Evolutionary conservation across 2,329 filamentous ascomycete genomes (phyloP).

Genomic region (Colletotrichum karsti): DNA sequence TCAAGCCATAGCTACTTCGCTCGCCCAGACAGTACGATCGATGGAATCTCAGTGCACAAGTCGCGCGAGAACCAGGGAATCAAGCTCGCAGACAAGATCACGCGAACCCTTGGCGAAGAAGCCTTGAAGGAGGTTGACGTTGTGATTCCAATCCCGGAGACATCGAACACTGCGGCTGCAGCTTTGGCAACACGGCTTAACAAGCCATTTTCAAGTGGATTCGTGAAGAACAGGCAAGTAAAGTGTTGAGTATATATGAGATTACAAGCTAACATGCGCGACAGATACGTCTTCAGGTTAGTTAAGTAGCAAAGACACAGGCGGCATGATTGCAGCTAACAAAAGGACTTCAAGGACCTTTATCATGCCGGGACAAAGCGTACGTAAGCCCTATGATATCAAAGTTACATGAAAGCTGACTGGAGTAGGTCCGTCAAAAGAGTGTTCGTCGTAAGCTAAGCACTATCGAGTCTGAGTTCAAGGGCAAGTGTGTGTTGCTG

Average conservation of each 20-base stretch:
- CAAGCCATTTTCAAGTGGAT: conserved; percentile 82
- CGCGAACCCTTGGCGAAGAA: conserved; percentile 72
- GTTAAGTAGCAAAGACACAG: background rate
- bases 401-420: conserved; percentile 33
- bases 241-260: too few species aligned
- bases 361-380: conserved; percentile 78
- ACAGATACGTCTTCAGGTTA: conserved; percentile 54
- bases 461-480: conserved; percentile 86
- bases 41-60: conserved; percentile 87
- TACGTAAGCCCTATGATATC: background rate
- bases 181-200: conserved; percentile 78
- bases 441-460: conserved; percentile 91
- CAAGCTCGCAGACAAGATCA: conserved; percentile 79
- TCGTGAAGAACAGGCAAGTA: conserved; percentile 87
- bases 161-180: conserved; percentile 82
- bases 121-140: conserved; percentile 81
- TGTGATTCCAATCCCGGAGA: conserved; percentile 80
- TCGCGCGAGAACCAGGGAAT: conserved; percentile 88
- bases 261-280: conserved; percentile 65
- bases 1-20: conserved; percentile 81
- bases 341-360: conserved; percentile 66
- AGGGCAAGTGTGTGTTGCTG: conserved; percentile 79
- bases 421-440: conserved; percentile 69
- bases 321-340: background rate
- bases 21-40: conserved; percentile 82